These are phyloP conservation scores for Nothophoma quercina DNA, from an alignment of 2,329 filamentous ascomycete species.

Conservation along the genomic window DNA sequence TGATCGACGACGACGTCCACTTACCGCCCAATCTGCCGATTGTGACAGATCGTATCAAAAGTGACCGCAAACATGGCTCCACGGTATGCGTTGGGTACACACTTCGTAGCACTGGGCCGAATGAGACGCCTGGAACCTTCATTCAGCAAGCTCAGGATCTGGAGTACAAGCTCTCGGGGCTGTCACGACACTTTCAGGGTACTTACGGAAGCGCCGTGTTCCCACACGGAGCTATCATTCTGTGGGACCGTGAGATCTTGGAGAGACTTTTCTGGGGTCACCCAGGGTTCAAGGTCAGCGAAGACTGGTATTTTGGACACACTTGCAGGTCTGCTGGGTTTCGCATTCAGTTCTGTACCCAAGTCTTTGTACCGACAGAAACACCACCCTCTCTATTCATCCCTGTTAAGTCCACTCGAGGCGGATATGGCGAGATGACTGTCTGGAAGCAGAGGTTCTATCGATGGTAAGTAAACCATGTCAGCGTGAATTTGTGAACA, in stretches of 20 bases:
- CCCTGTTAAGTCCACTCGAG: slow-evolving; percentile 49
- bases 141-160: slow-evolving; percentile 59
- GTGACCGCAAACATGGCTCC: slow-evolving; percentile 1
- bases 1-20: slow-evolving; percentile 26
- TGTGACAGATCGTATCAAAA: slow-evolving; percentile 22
- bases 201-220: slow-evolving; percentile 58
- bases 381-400: slow-evolving; percentile 56
- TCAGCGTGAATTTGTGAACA: too few relatives aligned
- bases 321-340: slow-evolving; percentile 54
- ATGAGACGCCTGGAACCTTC: slow-evolving; percentile 37
- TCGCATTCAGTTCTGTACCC: slow-evolving; percentile 58
- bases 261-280: slow-evolving; percentile 56
- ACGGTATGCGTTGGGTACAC: slow-evolving; percentile 57
- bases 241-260: slow-evolving; percentile 58
- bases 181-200: slow-evolving; percentile 55
- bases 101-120: slow-evolving; percentile 55
- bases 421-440: slow-evolving; percentile 61
- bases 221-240: slow-evolving; percentile 59
- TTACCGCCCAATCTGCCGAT: slow-evolving; percentile 24
- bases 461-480: slow-evolving; percentile 49
- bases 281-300: slow-evolving; percentile 58
- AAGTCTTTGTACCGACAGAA: slow-evolving; percentile 60
- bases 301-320: slow-evolving; percentile 63
- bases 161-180: slow-evolving; percentile 60
- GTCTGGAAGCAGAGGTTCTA: slow-evolving; percentile 59